Percentiles rank a stretch among this genome's conserved stretches.
These are phyloP conservation scores for Aspergillus alliaceus DNA, from an alignment of 2,329 filamentous ascomycete species.

Conservation along the genomic window DNA sequence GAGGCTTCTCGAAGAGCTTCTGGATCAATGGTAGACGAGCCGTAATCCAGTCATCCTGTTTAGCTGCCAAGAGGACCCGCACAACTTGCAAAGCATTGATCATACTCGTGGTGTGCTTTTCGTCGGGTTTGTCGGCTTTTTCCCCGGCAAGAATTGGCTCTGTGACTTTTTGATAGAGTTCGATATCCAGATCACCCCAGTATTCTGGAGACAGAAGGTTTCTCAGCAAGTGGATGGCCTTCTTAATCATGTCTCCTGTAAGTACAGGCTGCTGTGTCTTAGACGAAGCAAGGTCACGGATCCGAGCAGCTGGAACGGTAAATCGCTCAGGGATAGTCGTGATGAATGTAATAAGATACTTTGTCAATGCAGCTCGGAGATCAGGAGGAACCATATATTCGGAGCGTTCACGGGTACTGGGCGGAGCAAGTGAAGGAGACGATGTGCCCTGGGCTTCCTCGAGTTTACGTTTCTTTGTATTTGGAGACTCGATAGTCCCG, in stretches of 20 bases:
- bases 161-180: conserved; percentile 86
- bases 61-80: conserved; percentile 82
- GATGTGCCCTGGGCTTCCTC: conserved; percentile 58
- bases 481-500: conserved; percentile 67
- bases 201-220: conserved; percentile 83
- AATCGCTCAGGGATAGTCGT: conserved; percentile 85
- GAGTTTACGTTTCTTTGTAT: conserved; percentile 72
- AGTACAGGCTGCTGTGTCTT: conserved; percentile 53
- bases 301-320: conserved; percentile 69
- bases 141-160: conserved; percentile 83
- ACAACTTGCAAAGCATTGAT: conserved; percentile 93
- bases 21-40: conserved; percentile 75
- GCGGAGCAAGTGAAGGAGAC: conserved; percentile 54
- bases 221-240: conserved; percentile 76
- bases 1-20: conserved; percentile 83
- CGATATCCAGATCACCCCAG: conserved; percentile 90
- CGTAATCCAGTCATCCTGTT: conserved; percentile 87
- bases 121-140: conserved; percentile 77
- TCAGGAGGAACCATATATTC: conserved; percentile 69
- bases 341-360: conserved; percentile 95
- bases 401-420: conserved; percentile 49
- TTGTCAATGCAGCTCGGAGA: conserved; percentile 78
- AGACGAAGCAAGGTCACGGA: conserved; percentile 55
- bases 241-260: conserved; percentile 78
- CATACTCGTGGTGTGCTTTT: conserved; percentile 81